These are phyloP conservation scores for Mortierella sp. DNA, from an alignment of 371 early-diverging fungal species.

Conservation along the genomic window DNA sequence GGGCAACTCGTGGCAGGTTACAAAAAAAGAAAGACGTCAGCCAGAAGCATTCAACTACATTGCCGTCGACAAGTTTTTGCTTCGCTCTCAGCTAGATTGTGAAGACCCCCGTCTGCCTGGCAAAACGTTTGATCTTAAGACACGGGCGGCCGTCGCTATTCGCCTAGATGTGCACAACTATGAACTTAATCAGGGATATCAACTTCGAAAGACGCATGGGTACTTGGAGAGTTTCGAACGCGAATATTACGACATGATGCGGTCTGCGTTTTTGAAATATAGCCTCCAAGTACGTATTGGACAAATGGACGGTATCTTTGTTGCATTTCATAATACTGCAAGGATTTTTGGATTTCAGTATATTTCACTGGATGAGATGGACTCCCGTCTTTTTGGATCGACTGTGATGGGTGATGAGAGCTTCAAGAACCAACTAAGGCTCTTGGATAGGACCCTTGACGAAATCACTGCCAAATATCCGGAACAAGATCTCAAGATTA, in stretches of 20 bases:
- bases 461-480: constrained; percentile 72
- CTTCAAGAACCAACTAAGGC: constrained; percentile 71
- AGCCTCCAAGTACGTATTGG: constrained; percentile 96
- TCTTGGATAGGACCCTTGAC: constrained; percentile 77
- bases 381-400: constrained; percentile 84
- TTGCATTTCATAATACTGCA: constrained; percentile 93
- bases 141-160: constrained; percentile 88
- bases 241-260: constrained; percentile 95
- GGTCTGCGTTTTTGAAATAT: constrained; percentile 90
- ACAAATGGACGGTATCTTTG: constrained; percentile 96
- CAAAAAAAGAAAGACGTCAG: constrained; percentile 58
- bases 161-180: constrained; percentile 87
- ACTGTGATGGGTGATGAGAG: constrained; percentile 77
- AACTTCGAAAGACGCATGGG: constrained; percentile 70
- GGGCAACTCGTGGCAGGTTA: constrained; percentile 58
- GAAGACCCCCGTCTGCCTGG: constrained; percentile 79
- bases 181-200: constrained; percentile 70
- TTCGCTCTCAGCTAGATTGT: constrained; percentile 95
- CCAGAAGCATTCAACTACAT: constrained; percentile 62
- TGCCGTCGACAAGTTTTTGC: constrained; percentile 68
- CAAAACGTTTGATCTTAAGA: constrained; percentile 93
- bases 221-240: constrained; percentile 87
- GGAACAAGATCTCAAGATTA: constrained; percentile 60
- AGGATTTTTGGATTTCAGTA: constrained; percentile 97
- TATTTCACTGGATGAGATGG: constrained; percentile 89